phyloP scores from a whole-genome alignment of 495 filamentous ascomycete genomes.

The Emericellopsis terricola region DNA sequence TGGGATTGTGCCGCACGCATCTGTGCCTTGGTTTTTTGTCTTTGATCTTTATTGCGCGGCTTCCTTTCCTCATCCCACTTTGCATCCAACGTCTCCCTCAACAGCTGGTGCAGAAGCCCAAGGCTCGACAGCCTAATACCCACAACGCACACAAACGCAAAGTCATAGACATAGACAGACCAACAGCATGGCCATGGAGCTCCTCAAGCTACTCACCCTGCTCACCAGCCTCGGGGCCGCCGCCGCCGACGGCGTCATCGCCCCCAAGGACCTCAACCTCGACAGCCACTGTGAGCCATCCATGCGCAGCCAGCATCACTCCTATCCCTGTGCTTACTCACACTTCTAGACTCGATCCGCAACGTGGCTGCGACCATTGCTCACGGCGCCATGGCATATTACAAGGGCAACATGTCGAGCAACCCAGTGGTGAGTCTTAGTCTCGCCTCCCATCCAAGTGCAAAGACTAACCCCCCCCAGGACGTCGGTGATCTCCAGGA shows the following conservation, averaged over 20 bases:
- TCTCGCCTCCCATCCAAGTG: constrained; percentile 10
- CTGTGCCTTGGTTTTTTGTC: too few species aligned
- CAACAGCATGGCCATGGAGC: too few species aligned
- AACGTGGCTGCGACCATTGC: constrained; percentile 30
- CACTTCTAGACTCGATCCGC: constrained; percentile 32
- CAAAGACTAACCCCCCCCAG: constrained; percentile 10
- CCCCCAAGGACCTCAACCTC: constrained; percentile 25
- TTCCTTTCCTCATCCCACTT: too few species aligned
- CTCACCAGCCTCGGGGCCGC: neutral
- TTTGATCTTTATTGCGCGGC: too few species aligned
- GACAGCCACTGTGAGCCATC: constrained; percentile 17
- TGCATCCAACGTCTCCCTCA: too few species aligned
- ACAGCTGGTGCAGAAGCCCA: too few species aligned
- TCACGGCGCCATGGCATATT: constrained; percentile 38
- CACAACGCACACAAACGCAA: too few species aligned
- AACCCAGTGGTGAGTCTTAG: constrained; percentile 22
- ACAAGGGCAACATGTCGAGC: constrained; percentile 45
- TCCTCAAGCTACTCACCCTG: neutral
- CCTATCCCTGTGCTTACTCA: too few species aligned
- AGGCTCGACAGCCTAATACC: too few species aligned
- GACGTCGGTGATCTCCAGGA: constrained; percentile 44
- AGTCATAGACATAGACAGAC: too few species aligned
- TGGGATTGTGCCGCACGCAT: too few species aligned
- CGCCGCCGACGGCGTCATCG: constrained; percentile 7
- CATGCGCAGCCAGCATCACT: too few species aligned